Evolutionary conservation across 2,329 filamentous ascomycete genomes (phyloP), one percentile per base, ranked within the genome.

Genomic region (Graphilbum fragrans): DNA sequence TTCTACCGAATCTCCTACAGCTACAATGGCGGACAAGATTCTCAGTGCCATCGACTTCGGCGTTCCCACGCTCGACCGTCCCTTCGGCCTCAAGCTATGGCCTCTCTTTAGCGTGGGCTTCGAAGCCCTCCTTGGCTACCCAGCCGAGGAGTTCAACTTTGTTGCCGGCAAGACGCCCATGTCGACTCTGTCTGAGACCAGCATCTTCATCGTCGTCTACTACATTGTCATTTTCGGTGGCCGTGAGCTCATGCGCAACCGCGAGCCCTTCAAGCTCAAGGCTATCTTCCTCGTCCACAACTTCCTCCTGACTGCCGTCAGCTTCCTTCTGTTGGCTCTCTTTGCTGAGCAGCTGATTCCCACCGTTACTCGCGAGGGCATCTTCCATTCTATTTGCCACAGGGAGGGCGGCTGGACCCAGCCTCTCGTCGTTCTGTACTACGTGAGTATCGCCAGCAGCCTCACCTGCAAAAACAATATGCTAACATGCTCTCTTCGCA

Each of bases 201-300:
- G 77, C 45, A 75, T 83, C 52, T 82, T 87, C 59, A 80, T 95
- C 53, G 67, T 86, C 57, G 67, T 84, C 59, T 98, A 96, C 80
- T 96, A 96, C 64, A 66, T 83, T 52, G 70, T 94, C 66, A 92
- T 96, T 56, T 93, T 96, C 52, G 88, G 88, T 49, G 92, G 90
- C 45, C 77, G 90, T 50, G 86, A 93, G 65, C 60, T 87, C 54
- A 96, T 98, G 92, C 85, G 86, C 65, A 81, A 83, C 56, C 77
- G 86, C 49, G 72, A 81, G 58, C 73, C 90, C 19, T 82, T 92
- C 68, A 85, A 93, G 73, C 76, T 96, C 57, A 92, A 86, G 70
- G 69, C 74, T 16, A 69, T 92, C 45, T 96, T 96, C 73, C 84
- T 94, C 67, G 74, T 95, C 58, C 90, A 98, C 77, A 98, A 98